Conservation (phyloP, 768 basidiomycete genomes). For the Cubamyces lactineus region DNA sequence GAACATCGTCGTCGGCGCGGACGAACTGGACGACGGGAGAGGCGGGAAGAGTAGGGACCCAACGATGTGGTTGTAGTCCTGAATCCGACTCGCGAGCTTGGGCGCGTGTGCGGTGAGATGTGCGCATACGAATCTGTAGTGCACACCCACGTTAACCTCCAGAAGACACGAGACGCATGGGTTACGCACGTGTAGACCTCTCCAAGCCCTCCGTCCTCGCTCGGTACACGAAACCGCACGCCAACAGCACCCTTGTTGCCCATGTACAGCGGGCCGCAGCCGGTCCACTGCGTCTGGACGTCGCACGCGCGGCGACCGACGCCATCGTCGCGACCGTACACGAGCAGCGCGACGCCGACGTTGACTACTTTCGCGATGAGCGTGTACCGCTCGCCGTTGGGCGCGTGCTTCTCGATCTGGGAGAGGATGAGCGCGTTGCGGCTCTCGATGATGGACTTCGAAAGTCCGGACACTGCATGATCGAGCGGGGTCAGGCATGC, state of each 20-base stretch:
- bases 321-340: constrained; percentile 79
- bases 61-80: constrained; percentile 83
- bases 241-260: constrained; percentile 97
- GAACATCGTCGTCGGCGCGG: constrained; percentile 65
- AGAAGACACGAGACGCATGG: not conserved
- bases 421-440: constrained; percentile 73
- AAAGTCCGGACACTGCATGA: constrained; percentile 79
- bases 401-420: constrained; percentile 72
- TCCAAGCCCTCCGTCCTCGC: constrained; percentile 55
- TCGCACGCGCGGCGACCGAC: constrained; percentile 62
- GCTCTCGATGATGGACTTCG: constrained; percentile 67
- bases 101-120: constrained; percentile 86
- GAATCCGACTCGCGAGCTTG: constrained; percentile 65
- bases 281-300: constrained; percentile 77
- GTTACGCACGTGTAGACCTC: constrained; percentile 82
- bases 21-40: constrained; percentile 39
- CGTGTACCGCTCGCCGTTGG: constrained; percentile 73
- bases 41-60: constrained; percentile 78
- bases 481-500: no score
- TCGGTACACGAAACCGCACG: constrained; percentile 75
- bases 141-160: not conserved
- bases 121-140: constrained; percentile 81
- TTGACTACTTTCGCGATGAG: constrained; percentile 82
- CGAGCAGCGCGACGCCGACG: constrained; percentile 84
- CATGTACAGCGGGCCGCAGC: constrained; percentile 74